Evolutionary conservation across 2,329 filamentous ascomycete genomes (phyloP).

Genomic region (Chrysosphaeria jannelii): DNA sequence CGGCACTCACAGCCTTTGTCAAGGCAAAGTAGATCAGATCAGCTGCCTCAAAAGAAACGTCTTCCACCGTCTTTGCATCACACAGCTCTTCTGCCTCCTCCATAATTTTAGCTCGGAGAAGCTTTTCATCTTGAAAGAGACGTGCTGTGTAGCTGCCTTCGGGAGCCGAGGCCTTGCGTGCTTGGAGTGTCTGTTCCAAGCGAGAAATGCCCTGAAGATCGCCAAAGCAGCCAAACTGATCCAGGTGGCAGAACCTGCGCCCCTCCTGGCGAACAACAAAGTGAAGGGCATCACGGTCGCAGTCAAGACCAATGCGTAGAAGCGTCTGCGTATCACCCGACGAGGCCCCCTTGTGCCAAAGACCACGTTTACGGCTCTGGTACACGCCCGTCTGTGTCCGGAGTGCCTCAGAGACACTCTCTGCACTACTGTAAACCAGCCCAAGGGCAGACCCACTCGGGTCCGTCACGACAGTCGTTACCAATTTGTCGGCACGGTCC

Average conservation of each 20-base stretch:
- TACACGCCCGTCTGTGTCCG: constrained; percentile 60
- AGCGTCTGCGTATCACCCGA: constrained; percentile 86
- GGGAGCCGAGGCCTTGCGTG: constrained; percentile 56
- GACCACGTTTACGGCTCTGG: constrained; percentile 75
- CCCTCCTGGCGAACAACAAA: constrained; percentile 80
- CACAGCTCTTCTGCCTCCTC: constrained; percentile 93
- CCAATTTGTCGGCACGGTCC: constrained; percentile 55
- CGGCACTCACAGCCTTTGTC: constrained; percentile 61
- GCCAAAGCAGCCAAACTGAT: constrained; percentile 80
- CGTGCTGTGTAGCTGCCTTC: constrained; percentile 79
- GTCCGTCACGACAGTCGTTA: constrained; percentile 76
- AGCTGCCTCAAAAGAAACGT: constrained; percentile 80
- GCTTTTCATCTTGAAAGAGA: constrained; percentile 70
- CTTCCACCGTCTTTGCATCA: constrained; percentile 32
- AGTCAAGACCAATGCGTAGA: constrained; percentile 60
- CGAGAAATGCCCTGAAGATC: constrained; percentile 51
- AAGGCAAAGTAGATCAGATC: constrained; percentile 91
- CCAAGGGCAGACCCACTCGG: constrained; percentile 62
- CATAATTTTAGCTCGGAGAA: constrained; percentile 87
- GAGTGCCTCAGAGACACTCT: constrained; percentile 67
- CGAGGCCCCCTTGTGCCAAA: constrained; percentile 91
- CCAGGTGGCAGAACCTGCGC: constrained; percentile 70
- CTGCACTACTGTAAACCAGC: constrained; percentile 76
- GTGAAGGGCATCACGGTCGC: constrained; percentile 72
- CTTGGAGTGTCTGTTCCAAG: constrained; percentile 62